phyloP scores from a whole-genome alignment of 495 filamentous ascomycete genomes.

The Parathielavia hyrcaniae region DNA sequence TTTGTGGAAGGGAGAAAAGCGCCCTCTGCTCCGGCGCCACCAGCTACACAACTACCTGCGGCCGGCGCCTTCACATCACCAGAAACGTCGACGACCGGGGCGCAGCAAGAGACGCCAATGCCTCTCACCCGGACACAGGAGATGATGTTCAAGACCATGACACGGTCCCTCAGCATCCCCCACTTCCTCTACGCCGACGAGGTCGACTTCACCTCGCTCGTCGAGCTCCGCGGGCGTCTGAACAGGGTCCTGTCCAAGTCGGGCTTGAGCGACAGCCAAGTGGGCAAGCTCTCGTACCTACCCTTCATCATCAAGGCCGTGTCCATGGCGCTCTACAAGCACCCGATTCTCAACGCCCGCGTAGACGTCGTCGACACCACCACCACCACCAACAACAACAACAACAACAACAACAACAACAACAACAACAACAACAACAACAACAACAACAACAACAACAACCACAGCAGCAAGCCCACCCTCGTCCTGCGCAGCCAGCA shows the following conservation, averaged over 20 bases:
- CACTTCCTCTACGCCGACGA: conserved; percentile 92
- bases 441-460: conserved; percentile 37
- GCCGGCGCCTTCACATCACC: conserved; percentile 17
- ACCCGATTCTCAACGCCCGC: conserved; percentile 81
- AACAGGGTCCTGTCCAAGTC: conserved; percentile 50
- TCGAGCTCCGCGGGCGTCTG: conserved; percentile 60
- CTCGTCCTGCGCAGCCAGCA: conserved; percentile 74
- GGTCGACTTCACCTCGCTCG: conserved; percentile 67
- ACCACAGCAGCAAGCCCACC: conserved; percentile 40
- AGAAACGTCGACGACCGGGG: conserved; percentile 22
- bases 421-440: conserved; percentile 41
- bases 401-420: conserved; percentile 25
- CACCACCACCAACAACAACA: conserved; percentile 34
- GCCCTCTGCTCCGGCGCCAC: conserved; percentile 15
- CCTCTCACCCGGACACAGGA: conserved; percentile 71
- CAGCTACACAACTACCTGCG: conserved; percentile 2
- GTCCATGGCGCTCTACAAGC: conserved; percentile 70
- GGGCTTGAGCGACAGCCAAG: conserved; percentile 34
- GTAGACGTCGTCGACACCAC: conserved; percentile 52
- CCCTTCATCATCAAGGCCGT: conserved; percentile 96
- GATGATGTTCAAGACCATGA: conserved; percentile 99
- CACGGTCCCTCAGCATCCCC: conserved; percentile 76
- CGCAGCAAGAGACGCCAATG: conserved; percentile 59
- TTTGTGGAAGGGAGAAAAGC: conserved; percentile 48
- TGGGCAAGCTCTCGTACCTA: conserved; percentile 70